These are phyloP conservation scores for Scedosporium aurantiacum DNA, from an alignment of 2,329 filamentous ascomycete genomes.

Conservation along the genomic window DNA sequence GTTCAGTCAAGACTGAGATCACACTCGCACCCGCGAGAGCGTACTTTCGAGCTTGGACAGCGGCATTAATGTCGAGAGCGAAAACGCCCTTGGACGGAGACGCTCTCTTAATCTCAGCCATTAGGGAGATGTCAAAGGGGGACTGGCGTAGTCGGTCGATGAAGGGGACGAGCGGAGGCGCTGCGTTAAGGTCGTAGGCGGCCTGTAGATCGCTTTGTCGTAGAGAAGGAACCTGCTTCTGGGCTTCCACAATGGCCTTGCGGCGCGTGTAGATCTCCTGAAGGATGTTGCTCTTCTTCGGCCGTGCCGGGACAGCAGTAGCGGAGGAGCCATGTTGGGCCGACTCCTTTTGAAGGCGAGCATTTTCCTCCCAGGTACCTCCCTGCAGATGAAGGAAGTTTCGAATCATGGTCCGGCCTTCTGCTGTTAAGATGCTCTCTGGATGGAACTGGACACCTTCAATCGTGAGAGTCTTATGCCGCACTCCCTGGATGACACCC, in stretches of 20 bases:
- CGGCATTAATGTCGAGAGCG: conserved; percentile 74
- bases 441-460: conserved; percentile 98
- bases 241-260: conserved; percentile 61
- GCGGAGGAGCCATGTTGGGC: conserved; percentile 17
- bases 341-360: conserved; percentile 37
- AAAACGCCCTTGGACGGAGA: conserved; percentile 96
- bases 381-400: conserved; percentile 85
- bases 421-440: conserved; percentile 87
- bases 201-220: conserved; percentile 75
- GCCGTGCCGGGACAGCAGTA: conserved; percentile 14
- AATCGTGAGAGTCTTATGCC: conserved; percentile 82
- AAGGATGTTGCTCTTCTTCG: conserved; percentile 72
- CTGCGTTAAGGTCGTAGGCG: conserved; percentile 71
- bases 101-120: conserved; percentile 95
- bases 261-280: conserved; percentile 83
- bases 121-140: conserved; percentile 78
- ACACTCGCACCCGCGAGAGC: conserved; percentile 90
- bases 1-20: conserved; percentile 96
- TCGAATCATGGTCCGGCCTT: conserved; percentile 78
- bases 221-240: conserved; percentile 79
- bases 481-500: conserved; percentile 90
- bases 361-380: conserved; percentile 83
- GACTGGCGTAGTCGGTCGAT: conserved; percentile 69
- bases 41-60: conserved; percentile 82
- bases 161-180: conserved; percentile 75